A percentile compares a stretch with the other conserved stretches of the same genome.
Conservation (phyloP, 805 yeast genomes). For the Naumovozyma castellii region DNA sequence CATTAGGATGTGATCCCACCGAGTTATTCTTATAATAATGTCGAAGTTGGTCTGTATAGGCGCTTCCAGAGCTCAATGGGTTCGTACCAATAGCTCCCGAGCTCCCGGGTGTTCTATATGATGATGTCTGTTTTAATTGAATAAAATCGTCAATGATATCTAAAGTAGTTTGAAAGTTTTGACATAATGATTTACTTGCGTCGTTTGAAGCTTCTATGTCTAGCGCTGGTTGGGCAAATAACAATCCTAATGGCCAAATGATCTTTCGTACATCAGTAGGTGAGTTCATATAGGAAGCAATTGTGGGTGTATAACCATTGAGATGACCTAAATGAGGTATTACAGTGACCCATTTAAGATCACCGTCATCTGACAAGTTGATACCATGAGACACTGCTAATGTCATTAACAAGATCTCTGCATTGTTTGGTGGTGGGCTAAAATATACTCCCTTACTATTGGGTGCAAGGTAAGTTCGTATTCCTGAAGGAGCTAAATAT, state of each 20-base stretch:
- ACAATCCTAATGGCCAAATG: conserved; percentile 64
- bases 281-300: conserved; percentile 45
- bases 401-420: conserved; percentile 30
- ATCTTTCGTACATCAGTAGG: conserved; percentile 48
- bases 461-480: conserved; percentile 35
- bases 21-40: conserved; percentile 15
- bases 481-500: conserved; percentile 49
- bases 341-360: conserved; percentile 52
- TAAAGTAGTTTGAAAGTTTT: conserved; percentile 26
- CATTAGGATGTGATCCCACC: not conserved
- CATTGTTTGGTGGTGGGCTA: conserved; percentile 36
- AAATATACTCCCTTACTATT: conserved; percentile 27
- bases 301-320: conserved; percentile 56
- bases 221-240: conserved; percentile 45
- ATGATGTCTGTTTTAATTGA: conserved; percentile 32
- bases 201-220: not conserved
- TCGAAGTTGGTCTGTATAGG: conserved; percentile 27
- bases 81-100: conserved; percentile 20
- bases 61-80: conserved; percentile 26
- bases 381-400: conserved; percentile 33
- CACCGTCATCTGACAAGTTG: conserved; percentile 16
- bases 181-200: conserved; percentile 2
- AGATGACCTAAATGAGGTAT: conserved; percentile 61
- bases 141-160: conserved; percentile 34
- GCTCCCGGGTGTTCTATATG: conserved; percentile 31